A percentile compares a stretch with the other conserved stretches of the same genome.
These are phyloP conservation scores for Aspergillus felis DNA, from an alignment of 2,329 filamentous ascomycete species.

Conservation along the genomic window DNA sequence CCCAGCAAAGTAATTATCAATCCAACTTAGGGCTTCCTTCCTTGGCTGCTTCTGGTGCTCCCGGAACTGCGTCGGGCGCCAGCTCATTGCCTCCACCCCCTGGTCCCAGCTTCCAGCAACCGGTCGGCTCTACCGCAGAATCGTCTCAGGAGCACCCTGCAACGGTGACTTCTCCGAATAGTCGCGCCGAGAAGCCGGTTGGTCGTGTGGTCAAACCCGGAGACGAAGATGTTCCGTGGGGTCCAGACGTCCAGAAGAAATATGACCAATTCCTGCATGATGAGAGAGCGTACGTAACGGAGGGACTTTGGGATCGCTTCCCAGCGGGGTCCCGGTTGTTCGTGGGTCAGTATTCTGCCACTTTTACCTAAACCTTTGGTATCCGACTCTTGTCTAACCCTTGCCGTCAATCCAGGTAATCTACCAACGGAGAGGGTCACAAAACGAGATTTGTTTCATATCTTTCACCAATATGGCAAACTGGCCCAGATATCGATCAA, in stretches of 20 bases:
- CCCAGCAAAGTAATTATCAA: slow-evolving; percentile 37
- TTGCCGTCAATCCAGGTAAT: slow-evolving; percentile 59
- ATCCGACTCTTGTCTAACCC: neutral
- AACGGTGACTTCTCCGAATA: slow-evolving; percentile 20
- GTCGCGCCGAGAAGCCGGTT: slow-evolving; percentile 24
- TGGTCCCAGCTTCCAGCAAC: slow-evolving; percentile 38
- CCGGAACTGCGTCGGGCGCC: slow-evolving; percentile 32
- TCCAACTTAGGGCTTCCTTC: slow-evolving; percentile 19
- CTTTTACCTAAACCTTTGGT: neutral
- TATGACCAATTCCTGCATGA: slow-evolving; percentile 50
- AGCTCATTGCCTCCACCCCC: slow-evolving; percentile 40
- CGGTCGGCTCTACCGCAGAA: slow-evolving; percentile 17
- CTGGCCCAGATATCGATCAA: slow-evolving; percentile 95
- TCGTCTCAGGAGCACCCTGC: slow-evolving; percentile 17
- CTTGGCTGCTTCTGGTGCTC: slow-evolving; percentile 28
- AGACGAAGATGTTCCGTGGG: slow-evolving; percentile 45
- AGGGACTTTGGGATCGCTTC: slow-evolving; percentile 51
- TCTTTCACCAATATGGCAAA: slow-evolving; percentile 80
- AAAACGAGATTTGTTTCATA: slow-evolving; percentile 87
- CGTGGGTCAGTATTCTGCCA: slow-evolving; percentile 38
- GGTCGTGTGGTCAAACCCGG: slow-evolving; percentile 18
- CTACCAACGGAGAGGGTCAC: slow-evolving; percentile 88
- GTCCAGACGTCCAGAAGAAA: slow-evolving; percentile 46
- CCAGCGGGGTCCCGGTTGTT: slow-evolving; percentile 47
- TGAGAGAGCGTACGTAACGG: slow-evolving; percentile 49